These are phyloP conservation scores for Rhytidiadelphus loreus DNA, from an alignment of 225 moss, liverwort and hornwort species.

Conservation along the genomic window DNA sequence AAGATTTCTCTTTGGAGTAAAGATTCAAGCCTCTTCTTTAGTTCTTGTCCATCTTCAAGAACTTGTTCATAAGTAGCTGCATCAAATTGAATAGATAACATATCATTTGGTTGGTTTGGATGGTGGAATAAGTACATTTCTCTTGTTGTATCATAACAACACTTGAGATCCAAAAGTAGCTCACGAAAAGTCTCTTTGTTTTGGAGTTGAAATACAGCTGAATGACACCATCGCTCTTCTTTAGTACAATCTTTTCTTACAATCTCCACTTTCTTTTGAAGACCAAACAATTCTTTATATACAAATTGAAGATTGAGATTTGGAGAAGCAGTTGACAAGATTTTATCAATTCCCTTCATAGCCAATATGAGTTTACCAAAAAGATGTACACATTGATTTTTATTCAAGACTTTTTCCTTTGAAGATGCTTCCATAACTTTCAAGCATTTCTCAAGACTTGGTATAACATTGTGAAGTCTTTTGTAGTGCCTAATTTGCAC, in stretches of 20 bases:
- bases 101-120: neutral
- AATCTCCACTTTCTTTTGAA: neutral
- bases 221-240: neutral
- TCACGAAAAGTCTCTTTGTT: neutral
- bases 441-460: neutral
- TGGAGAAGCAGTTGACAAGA: accelerated
- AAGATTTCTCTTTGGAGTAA: neutral
- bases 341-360: neutral
- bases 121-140: neutral
- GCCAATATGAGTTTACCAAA: neutral
- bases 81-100: neutral
- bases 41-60: neutral
- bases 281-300: neutral
- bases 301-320: neutral
- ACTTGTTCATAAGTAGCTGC: neutral
- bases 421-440: neutral
- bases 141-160: neutral
- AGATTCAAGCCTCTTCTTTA: neutral
- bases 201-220: neutral
- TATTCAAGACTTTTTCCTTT: neutral
- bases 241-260: neutral
- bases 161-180: neutral
- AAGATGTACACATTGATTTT: neutral
- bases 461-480: too few relatives aligned
- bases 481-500: too few relatives aligned